phyloP scores from a whole-genome alignment of 345 rosid genomes.

The Bruguiera sexangula region DNA sequence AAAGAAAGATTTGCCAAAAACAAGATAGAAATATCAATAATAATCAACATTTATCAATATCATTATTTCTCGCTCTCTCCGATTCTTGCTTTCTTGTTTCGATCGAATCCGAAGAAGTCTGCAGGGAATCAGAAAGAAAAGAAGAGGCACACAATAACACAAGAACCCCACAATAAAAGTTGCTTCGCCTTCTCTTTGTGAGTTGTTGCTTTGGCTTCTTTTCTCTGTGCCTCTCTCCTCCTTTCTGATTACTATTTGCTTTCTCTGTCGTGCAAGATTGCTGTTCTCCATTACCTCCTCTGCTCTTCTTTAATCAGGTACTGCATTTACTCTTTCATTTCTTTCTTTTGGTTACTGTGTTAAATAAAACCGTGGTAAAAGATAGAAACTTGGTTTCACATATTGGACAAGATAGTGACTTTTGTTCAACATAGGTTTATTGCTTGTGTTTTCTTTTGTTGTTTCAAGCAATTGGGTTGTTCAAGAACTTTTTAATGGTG shows the following conservation, averaged over 20 bases:
- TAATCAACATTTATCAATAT: slow-evolving; percentile 18
- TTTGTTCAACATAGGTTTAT: neutral
- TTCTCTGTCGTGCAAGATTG: slow-evolving; percentile 25
- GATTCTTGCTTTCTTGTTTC: slow-evolving; percentile 24
- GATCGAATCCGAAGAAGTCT: slow-evolving; percentile 51
- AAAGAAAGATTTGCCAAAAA: neutral
- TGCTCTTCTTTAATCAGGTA: slow-evolving; percentile 45
- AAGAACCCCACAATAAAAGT: slow-evolving; percentile 21
- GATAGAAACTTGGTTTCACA: neutral
- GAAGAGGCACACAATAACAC: neutral
- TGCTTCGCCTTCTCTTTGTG: slow-evolving; percentile 25
- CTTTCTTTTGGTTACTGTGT: neutral
- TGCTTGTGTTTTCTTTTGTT: neutral
- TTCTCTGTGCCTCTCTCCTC: neutral
- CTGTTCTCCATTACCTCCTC: slow-evolving; percentile 29
- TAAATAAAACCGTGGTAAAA: slow-evolving; percentile 14
- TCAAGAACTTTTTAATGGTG: slow-evolving; percentile 6
- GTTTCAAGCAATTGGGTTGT: slow-evolving; percentile 23
- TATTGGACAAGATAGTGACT: neutral
- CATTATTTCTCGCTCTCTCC: neutral
- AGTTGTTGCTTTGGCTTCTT: slow-evolving; percentile 2
- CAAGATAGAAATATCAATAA: slow-evolving; percentile 12
- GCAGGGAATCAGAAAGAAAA: slow-evolving; percentile 15
- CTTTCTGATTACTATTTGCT: neutral
- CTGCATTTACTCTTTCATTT: neutral